A percentile compares a stretch with the other conserved stretches of the same genome.
phyloP scores from a whole-genome alignment of 352 stramenopile species.

The Pythium aphanidermatum region DNA sequence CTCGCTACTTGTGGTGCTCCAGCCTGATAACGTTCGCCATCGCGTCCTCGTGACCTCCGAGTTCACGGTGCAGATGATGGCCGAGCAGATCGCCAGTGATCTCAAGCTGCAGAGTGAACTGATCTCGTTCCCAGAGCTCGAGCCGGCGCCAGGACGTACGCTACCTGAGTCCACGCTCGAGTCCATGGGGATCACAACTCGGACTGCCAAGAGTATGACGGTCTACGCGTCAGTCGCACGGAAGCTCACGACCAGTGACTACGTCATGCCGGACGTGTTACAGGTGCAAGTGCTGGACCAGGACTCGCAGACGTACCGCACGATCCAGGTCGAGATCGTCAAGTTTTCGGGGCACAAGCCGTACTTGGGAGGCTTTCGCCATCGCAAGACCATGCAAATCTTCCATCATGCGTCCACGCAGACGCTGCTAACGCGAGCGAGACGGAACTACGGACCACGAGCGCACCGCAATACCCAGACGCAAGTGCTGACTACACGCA shows the following conservation, averaged over 20 bases:
- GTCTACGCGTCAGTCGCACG: constrained; percentile 47
- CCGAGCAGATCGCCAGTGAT: constrained; percentile 47
- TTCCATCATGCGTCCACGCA: constrained; percentile 89
- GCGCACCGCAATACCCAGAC: constrained; percentile 89
- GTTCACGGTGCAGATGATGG: constrained; percentile 45
- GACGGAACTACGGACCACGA: constrained; percentile 29
- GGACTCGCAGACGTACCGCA: constrained; percentile 35
- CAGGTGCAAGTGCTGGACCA: constrained; percentile 73
- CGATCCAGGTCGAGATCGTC: constrained; percentile 62
- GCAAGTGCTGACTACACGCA: constrained; percentile 63
- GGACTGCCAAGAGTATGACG: constrained; percentile 25
- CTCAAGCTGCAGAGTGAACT: constrained; percentile 48
- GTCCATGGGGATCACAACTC: constrained; percentile 21
- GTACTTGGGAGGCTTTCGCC: constrained; percentile 86
- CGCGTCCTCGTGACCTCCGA: constrained; percentile 45
- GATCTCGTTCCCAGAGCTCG: constrained; percentile 58
- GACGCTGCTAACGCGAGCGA: constrained; percentile 49
- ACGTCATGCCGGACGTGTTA: constrained; percentile 81
- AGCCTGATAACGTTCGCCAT: constrained; percentile 73
- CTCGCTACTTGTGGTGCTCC: constrained; percentile 55
- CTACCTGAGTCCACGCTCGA: constrained; percentile 34
- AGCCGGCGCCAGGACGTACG: constrained; percentile 23
- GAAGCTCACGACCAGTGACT: constrained; percentile 41
- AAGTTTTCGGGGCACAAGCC: constrained; percentile 76
- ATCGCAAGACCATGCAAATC: constrained; percentile 82